A percentile compares a stretch with the other conserved stretches of the same genome.
Evolutionary conservation across 345 rosid species (phyloP).

Genomic region (Citrus medica): DNA sequence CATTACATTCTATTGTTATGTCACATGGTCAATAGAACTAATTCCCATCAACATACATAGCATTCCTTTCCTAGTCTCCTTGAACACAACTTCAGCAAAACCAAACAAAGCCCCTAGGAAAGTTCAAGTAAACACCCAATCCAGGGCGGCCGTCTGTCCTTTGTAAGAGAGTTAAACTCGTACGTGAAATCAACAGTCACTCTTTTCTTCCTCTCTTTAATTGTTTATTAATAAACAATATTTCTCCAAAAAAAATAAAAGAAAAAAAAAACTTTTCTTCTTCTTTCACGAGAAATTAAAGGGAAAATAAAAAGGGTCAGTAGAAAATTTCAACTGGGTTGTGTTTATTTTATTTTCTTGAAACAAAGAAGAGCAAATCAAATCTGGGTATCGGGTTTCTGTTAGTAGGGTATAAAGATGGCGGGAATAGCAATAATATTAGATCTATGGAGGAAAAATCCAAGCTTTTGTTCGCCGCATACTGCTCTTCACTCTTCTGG

Average conservation of each 20-base stretch:
- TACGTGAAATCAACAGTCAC: neutral
- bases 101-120: neutral
- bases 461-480: conserved; percentile 41
- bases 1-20: too few species aligned
- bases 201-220: neutral
- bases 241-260: neutral
- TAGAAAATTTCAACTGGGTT: conserved; percentile 10
- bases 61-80: too few species aligned
- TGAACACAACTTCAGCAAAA: neutral
- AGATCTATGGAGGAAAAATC: conserved; percentile 77
- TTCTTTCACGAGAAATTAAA: conserved; percentile 2
- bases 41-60: too few species aligned
- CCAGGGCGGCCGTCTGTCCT: too few species aligned
- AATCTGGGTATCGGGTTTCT: neutral
- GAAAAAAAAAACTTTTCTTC: neutral
- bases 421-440: conserved; percentile 75
- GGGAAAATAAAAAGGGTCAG: neutral
- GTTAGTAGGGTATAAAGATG: conserved; percentile 39
- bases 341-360: neutral
- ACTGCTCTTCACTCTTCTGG: conserved; percentile 45
- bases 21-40: too few species aligned
- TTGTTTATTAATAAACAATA: neutral
- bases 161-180: too few species aligned
- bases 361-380: neutral
- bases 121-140: neutral